Base-by-base conservation (phyloP, 2,329 filamentous ascomycete species). In the Exophiala spinifera region DNA sequence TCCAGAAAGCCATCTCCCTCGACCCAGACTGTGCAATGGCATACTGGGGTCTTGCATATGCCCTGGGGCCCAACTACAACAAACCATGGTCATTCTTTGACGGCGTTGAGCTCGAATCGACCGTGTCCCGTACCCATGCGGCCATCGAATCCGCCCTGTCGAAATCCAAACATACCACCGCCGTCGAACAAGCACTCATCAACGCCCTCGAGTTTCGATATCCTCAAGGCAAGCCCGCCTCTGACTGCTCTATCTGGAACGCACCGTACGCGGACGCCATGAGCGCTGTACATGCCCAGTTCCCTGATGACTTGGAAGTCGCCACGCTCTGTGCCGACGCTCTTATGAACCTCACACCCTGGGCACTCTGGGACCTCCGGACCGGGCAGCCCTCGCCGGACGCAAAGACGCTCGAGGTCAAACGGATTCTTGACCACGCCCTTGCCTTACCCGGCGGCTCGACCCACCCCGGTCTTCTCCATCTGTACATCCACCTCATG, bases 21-120 rank as follows among this genome's bases (percentile, higher is more conserved):
- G 72, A 74, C 59, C 61, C 63, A 8, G 53, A 55, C 14, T 74
- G 69, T 53, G 67, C 70, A 1, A 70, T 74, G 64, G 71, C 71
- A 6, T 69, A 72, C 54, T 74, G 71, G 71, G 71, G 71, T 1
- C 60, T 73, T 3, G 70, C 88, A 0, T 91, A 87, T 66, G 76
- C 84, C 1, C 71, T 88, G 0, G 88, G 88, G 0, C 88, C 88
- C 3, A 91, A 92, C 65, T 86, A 88, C 69, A 89, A 91, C 72
- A 89, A 91, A 64, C 84, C 87, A 0, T 91, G 88, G 88, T 79
- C 82, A 23, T 76, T 82, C 20, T 89, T 91, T 60, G 85, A 87
- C 50, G 70, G 76, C 1, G 69, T 75, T 0, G 87, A 91, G 60
- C 72, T 86, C 3, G 68, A 74, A 10, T 68, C 46, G 8, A 61